A percentile compares a stretch with the other conserved stretches of the same genome.
These are phyloP conservation scores for Planoprotostelium fungivorum DNA, from an alignment of 78 protist genomes.

Conservation along the genomic window DNA sequence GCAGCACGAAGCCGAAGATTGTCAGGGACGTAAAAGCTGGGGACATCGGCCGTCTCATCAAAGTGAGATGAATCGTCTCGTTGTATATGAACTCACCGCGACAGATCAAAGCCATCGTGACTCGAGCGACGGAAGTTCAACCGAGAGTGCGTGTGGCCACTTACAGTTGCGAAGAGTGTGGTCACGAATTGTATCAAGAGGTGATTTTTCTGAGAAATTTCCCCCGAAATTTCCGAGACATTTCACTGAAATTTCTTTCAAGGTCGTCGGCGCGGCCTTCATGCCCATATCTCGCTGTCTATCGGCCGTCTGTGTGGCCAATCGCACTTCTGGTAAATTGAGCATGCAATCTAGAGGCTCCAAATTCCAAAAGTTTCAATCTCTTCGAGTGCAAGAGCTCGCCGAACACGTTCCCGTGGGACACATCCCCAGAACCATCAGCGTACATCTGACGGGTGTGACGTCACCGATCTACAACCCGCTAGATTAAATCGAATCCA, in stretches of 20 bases:
- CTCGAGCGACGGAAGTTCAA: constrained; percentile 88
- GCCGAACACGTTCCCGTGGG: constrained; percentile 96
- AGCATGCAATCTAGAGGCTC: constrained; percentile 92
- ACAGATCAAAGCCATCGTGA: constrained; percentile 84
- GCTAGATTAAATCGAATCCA: neutral
- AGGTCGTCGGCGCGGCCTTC: too few species aligned
- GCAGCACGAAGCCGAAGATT: neutral
- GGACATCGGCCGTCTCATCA: constrained; percentile 24
- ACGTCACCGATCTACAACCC: neutral
- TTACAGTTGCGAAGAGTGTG: constrained; percentile 95
- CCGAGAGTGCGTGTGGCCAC: constrained; percentile 91
- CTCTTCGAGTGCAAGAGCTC: constrained; percentile 94
- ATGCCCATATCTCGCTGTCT: constrained; percentile 58
- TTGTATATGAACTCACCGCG: too few species aligned
- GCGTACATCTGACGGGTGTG: constrained; percentile 41
- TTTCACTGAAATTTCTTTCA: too few species aligned
- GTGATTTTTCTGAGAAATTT: too few species aligned
- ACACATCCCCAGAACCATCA: constrained; percentile 94
- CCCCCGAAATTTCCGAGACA: too few species aligned
- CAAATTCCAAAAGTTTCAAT: constrained; percentile 93
- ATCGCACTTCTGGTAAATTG: constrained; percentile 44
- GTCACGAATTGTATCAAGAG: constrained; percentile 90
- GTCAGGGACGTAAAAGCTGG: neutral
- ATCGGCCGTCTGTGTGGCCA: constrained; percentile 32
- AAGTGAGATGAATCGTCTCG: too few species aligned